Evolutionary conservation across 2,329 filamentous ascomycete species (phyloP).

Genomic region (Dothideomycetidae sp.): DNA sequence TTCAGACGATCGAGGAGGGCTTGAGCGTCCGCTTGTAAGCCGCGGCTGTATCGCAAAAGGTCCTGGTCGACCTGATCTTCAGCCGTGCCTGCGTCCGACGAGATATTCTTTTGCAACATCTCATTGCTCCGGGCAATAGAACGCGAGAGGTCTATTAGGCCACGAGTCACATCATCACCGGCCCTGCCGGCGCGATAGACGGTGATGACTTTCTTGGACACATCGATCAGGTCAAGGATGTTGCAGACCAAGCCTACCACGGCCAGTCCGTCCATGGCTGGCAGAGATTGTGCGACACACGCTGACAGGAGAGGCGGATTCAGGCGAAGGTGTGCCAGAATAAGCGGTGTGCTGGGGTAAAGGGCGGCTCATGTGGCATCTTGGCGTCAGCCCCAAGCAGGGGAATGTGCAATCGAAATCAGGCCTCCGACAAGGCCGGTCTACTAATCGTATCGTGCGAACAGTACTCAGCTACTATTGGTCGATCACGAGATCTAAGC

Average conservation of each 20-base stretch:
- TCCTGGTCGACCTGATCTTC: neutral
- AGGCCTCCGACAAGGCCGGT: too few relatives aligned
- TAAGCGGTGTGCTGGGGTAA: too few relatives aligned
- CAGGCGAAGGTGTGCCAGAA: too few relatives aligned
- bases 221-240: neutral
- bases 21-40: neutral
- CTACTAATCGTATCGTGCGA: too few relatives aligned
- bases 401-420: too few relatives aligned
- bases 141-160: neutral
- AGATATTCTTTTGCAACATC: neutral
- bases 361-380: too few relatives aligned
- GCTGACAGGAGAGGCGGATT: too few relatives aligned
- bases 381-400: too few relatives aligned
- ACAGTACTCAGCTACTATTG: too few relatives aligned
- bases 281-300: too few relatives aligned
- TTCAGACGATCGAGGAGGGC: neutral
- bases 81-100: neutral
- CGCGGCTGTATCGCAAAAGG: neutral
- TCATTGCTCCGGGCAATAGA: neutral
- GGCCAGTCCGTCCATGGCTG: neutral
- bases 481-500: too few relatives aligned
- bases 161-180: neutral
- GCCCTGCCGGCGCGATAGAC: constrained; percentile 1
- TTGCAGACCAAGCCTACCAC: neutral
- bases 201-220: neutral